These are phyloP conservation scores for Alternaria viburni DNA, from an alignment of 2,329 filamentous ascomycete species.

Conservation along the genomic window DNA sequence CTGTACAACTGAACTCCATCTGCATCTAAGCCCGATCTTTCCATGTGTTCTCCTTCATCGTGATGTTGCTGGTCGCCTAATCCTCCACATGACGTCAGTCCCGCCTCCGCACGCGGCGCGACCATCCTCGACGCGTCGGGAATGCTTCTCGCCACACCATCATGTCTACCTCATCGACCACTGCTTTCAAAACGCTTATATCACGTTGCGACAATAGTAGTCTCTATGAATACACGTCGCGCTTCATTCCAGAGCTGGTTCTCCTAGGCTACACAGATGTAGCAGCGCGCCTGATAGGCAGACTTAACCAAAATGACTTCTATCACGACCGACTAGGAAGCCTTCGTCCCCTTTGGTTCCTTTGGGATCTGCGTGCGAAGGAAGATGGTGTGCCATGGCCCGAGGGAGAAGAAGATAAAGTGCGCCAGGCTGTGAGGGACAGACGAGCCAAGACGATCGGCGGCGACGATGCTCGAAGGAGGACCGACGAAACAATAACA, in stretches of 20 bases:
- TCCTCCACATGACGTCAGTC: neutral
- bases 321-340: neutral
- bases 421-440: neutral
- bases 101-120: neutral
- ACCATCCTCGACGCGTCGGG: neutral
- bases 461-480: neutral
- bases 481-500: neutral
- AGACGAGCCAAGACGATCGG: neutral
- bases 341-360: neutral
- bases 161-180: neutral
- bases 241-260: neutral
- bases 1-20: too few species aligned
- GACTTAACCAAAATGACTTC: neutral
- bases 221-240: neutral
- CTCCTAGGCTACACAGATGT: neutral
- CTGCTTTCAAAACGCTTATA: neutral
- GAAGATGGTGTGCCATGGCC: neutral
- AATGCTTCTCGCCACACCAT: neutral
- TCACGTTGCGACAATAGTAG: neutral
- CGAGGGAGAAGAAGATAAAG: neutral
- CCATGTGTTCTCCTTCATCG: neutral
- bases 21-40: accelerated
- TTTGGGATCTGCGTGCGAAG: neutral
- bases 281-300: neutral
- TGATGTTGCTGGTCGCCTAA: neutral